phyloP scores from a whole-genome alignment of 2,329 filamentous ascomycete species.

The Beauveria sp. region DNA sequence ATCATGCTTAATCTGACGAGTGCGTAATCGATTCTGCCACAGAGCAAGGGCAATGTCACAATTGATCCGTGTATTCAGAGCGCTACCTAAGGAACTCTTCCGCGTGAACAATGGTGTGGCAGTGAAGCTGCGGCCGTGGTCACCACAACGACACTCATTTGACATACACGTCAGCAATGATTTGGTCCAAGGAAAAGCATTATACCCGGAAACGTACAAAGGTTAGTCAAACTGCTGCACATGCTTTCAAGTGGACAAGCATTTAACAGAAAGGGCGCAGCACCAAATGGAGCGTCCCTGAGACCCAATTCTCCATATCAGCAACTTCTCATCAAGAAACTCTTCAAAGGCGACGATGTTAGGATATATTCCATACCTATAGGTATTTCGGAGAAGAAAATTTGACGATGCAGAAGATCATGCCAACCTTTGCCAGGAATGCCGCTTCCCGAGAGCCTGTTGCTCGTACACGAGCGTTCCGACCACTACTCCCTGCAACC shows the following conservation, averaged over 20 bases:
- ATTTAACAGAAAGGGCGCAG: not conserved
- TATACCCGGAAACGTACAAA: conserved; percentile 8
- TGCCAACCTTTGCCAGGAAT: conserved; percentile 11
- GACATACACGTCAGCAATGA: conserved; percentile 4
- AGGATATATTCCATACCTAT: conserved; percentile 13
- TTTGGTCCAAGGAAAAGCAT: conserved; percentile 9
- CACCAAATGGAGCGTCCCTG: conserved; percentile 19
- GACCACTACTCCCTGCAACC: conserved; percentile 19
- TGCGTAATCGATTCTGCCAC: too few relatives aligned
- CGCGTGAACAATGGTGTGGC: conserved; percentile 13
- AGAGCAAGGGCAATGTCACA: not conserved
- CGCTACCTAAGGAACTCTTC: conserved; percentile 13
- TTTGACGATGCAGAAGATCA: not conserved
- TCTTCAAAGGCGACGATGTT: conserved; percentile 13
- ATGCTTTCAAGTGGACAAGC: too few relatives aligned
- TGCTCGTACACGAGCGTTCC: conserved; percentile 18
- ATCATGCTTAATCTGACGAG: too few relatives aligned
- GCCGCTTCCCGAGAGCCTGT: conserved; percentile 14
- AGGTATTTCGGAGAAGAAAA: conserved; percentile 4
- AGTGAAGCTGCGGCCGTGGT: conserved; percentile 11
- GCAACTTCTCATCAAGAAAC: conserved; percentile 13
- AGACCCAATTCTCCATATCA: conserved; percentile 16
- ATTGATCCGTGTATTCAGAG: conserved; percentile 9
- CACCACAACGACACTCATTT: conserved; percentile 1
- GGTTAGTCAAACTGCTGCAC: not conserved